Conservation (phyloP, 73 alveolate genomes). For the Stentor roeselii region DNA sequence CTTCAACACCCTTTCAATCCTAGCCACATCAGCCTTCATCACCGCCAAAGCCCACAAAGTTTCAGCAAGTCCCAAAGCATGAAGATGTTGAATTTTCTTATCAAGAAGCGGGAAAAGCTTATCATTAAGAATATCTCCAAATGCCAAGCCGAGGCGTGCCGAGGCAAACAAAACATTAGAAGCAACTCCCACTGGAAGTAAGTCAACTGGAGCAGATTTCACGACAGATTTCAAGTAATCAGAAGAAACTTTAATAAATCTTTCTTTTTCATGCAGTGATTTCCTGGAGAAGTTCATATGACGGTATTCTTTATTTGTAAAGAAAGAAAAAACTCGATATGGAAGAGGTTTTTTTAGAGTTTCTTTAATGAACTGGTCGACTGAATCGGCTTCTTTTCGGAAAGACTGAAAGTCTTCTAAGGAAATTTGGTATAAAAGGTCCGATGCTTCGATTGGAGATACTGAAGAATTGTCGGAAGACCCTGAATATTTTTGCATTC, state of each 20-base stretch:
- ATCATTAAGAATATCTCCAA: background rate
- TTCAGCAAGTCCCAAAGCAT: conserved; percentile 21
- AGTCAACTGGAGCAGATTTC: background rate
- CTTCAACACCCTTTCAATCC: background rate
- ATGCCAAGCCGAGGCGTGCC: background rate
- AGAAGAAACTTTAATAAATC: background rate
- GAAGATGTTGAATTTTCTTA: background rate
- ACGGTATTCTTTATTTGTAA: background rate
- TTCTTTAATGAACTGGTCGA: background rate
- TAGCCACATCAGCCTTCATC: conserved; percentile 10
- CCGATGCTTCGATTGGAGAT: background rate
- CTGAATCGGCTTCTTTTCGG: background rate
- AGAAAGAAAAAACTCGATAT: background rate
- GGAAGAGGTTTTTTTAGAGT: background rate
- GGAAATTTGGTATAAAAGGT: background rate
- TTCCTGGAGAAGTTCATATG: background rate
- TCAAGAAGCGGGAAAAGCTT: background rate
- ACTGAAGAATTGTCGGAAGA: background rate
- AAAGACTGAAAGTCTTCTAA: background rate
- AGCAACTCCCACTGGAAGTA: background rate
- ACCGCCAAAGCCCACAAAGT: background rate
- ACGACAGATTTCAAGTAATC: background rate
- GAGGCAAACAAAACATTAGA: background rate
- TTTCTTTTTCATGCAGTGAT: background rate
- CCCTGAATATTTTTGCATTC: background rate